Percentiles rank a stretch among this genome's conserved stretches.
phyloP scores from a whole-genome alignment of 2,329 filamentous ascomycete species.

The Atkinsonella texensis region DNA sequence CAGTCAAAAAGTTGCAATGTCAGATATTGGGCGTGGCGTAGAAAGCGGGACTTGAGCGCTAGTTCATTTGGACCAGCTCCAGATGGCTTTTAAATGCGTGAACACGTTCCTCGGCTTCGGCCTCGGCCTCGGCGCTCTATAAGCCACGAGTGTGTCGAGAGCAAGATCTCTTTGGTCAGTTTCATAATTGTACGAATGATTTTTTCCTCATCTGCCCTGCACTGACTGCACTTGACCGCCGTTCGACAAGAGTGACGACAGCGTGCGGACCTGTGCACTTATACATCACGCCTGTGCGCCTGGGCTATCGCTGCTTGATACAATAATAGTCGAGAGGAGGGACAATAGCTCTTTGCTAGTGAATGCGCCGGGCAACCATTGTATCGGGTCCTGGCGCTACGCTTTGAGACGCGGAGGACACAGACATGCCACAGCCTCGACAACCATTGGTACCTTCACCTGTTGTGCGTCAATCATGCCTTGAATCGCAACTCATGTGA shows the following conservation, averaged over 20 bases:
- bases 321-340: not conserved
- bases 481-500: not conserved
- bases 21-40: no score
- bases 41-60: no score
- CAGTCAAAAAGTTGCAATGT: no score
- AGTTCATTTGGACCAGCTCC: no score
- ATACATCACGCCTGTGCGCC: not conserved
- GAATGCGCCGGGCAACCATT: slow-evolving; percentile 1
- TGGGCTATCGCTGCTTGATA: not conserved
- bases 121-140: no score
- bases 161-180: no score
- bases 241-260: no score
- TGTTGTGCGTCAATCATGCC: not conserved
- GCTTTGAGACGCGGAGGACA: not conserved
- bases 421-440: not conserved
- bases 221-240: no score
- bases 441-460: not conserved
- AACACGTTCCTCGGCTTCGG: no score
- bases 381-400: not conserved
- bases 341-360: not conserved
- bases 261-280: no score
- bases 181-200: not conserved
- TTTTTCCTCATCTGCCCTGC: no score
- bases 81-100: no score
- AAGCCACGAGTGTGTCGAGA: not conserved